Conservation (phyloP, 495 filamentous ascomycete species). For the Beverwykella pulmonaria region DNA sequence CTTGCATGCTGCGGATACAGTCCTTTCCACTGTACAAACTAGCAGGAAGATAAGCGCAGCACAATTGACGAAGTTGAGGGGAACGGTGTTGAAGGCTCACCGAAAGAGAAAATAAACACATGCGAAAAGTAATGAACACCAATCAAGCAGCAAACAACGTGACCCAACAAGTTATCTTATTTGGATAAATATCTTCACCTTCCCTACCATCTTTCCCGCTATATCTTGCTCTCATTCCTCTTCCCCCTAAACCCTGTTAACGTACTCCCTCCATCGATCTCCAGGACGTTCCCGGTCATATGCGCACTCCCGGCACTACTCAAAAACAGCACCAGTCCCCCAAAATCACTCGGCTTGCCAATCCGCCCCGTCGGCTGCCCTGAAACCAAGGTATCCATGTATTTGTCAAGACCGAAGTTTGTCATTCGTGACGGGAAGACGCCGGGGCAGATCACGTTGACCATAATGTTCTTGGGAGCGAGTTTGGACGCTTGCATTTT, state of each 20-base stretch:
- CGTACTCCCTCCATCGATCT: constrained; percentile 46
- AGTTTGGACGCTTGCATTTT: constrained; percentile 47
- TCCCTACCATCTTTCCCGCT: neutral
- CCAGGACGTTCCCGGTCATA: constrained; percentile 45
- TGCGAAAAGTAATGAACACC: no score
- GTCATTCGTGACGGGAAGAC: constrained; percentile 47
- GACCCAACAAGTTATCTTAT: no score
- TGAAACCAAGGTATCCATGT: constrained; percentile 40
- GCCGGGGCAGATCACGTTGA: constrained; percentile 45
- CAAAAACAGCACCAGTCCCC: constrained; percentile 43
- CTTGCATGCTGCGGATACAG: no score
- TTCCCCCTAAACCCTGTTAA: constrained; percentile 40
- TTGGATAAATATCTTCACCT: neutral
- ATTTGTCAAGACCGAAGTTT: constrained; percentile 40
- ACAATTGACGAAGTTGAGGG: no score
- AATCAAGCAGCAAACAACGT: no score
- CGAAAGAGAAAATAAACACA: no score
- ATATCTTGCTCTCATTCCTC: constrained; percentile 38
- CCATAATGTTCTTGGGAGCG: constrained; percentile 43
- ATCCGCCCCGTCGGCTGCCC: constrained; percentile 45
- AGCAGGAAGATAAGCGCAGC: no score
- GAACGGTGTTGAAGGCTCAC: no score
- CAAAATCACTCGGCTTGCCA: constrained; percentile 46
- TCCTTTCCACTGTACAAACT: no score
- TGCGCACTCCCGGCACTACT: constrained; percentile 39